Conservation (phyloP, 257 asterid genomes). For the Schizonepeta tenuifolia region DNA sequence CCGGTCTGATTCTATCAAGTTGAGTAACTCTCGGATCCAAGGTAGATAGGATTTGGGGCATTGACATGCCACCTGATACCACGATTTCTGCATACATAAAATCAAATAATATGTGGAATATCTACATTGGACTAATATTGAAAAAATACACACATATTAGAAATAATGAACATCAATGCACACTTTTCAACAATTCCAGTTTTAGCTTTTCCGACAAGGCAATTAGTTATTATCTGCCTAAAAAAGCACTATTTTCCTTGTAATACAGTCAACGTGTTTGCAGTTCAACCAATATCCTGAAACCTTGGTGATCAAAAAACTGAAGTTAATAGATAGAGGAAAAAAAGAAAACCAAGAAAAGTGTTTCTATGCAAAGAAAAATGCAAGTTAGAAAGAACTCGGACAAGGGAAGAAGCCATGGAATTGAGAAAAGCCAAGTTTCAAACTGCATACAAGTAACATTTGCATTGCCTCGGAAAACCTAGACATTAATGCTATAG, state of each 20-base stretch:
- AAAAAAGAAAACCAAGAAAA: not conserved
- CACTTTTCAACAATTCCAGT: not conserved
- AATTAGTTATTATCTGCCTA: not conserved
- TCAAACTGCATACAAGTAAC: no score
- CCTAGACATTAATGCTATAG: no score
- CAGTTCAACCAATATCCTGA: not conserved
- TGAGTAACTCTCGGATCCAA: slow-evolving; percentile 51
- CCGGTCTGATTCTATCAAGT: slow-evolving; percentile 51
- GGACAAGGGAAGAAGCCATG: not conserved
- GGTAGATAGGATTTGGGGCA: slow-evolving; percentile 69
- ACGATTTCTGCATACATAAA: slow-evolving; percentile 60
- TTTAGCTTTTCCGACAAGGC: not conserved
- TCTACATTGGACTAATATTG: not conserved
- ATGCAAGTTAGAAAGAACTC: not conserved
- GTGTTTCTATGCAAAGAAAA: not conserved
- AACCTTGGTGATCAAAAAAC: not conserved
- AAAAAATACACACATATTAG: not conserved
- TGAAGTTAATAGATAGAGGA: not conserved
- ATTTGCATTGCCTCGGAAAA: no score
- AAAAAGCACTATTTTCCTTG: not conserved
- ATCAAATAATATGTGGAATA: slow-evolving; percentile 25
- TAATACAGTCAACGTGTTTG: not conserved
- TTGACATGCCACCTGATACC: slow-evolving; percentile 80
- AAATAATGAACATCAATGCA: not conserved
- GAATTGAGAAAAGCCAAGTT: no score